Percentiles rank a stretch among this genome's conserved stretches.
Evolutionary conservation across 2,329 filamentous ascomycete species (phyloP).

Genomic region (Rugonectria rugulosa): DNA sequence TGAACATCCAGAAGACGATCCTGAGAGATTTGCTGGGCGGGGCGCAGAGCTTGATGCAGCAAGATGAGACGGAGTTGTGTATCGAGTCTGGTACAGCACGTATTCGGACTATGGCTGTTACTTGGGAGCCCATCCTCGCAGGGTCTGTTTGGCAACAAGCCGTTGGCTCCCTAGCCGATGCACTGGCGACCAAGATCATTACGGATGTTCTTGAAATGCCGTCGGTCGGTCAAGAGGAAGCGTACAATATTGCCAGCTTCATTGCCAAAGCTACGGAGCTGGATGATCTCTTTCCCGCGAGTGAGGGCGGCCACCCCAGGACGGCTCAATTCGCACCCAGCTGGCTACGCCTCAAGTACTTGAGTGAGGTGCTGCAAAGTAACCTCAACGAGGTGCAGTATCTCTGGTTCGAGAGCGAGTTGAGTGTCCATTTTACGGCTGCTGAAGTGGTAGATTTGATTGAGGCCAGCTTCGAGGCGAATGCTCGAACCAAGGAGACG

Average conservation of each 20-base stretch:
- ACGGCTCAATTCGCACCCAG: constrained; percentile 68
- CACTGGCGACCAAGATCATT: constrained; percentile 66
- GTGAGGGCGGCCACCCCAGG: constrained; percentile 56
- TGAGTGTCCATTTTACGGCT: constrained; percentile 68
- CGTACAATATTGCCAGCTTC: constrained; percentile 66
- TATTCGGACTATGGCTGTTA: constrained; percentile 60
- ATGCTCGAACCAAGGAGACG: constrained; percentile 64
- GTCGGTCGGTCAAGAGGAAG: constrained; percentile 69
- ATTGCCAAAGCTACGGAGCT: constrained; percentile 65
- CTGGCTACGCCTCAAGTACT: constrained; percentile 71
- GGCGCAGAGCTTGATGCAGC: constrained; percentile 66
- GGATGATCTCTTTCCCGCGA: constrained; percentile 66
- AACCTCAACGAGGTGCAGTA: constrained; percentile 70
- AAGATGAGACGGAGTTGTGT: constrained; percentile 60
- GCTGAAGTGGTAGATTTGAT: constrained; percentile 70
- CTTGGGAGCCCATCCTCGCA: constrained; percentile 66
- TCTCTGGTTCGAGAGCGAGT: constrained; percentile 71
- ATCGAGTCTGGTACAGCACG: constrained; percentile 62
- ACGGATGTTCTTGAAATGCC: constrained; percentile 68
- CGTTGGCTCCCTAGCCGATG: constrained; percentile 65
- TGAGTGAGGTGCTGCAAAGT: constrained; percentile 71
- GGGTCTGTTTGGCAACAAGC: constrained; percentile 70
- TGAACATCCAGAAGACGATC: constrained; percentile 66
- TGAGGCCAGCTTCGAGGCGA: constrained; percentile 70
- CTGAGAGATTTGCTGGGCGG: constrained; percentile 68